phyloP scores from a whole-genome alignment of 2,329 filamentous ascomycete genomes.

The Cercospora sojina region DNA sequence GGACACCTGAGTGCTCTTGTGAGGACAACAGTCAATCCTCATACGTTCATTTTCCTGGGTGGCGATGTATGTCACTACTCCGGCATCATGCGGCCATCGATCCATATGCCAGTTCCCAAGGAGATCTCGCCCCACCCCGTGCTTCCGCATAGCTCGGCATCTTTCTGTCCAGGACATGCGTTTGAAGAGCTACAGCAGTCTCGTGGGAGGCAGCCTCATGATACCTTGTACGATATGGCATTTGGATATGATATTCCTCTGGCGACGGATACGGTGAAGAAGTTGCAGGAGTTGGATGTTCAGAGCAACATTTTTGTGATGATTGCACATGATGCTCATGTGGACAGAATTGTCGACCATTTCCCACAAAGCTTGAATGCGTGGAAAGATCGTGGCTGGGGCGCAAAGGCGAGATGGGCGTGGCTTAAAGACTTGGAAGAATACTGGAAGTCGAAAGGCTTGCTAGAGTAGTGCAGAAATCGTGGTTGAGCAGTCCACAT shows the following conservation, averaged over 20 bases:
- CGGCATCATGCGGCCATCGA: not conserved
- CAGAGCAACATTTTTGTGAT: not conserved
- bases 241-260: constrained; percentile 14
- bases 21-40: not conserved
- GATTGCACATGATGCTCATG: not conserved
- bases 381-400: not conserved
- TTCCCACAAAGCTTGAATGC: not conserved
- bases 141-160: not conserved
- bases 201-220: not conserved
- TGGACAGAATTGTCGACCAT: not conserved
- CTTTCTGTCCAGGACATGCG: not conserved
- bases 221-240: constrained; percentile 2
- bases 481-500: not conserved
- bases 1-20: not conserved
- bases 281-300: constrained; percentile 12
- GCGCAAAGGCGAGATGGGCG: constrained; percentile 2
- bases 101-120: not conserved
- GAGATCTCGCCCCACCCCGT: not conserved
- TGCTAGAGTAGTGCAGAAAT: not conserved
- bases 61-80: not conserved
- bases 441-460: constrained; percentile 4
- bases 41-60: not conserved
- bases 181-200: not conserved
- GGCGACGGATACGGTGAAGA: constrained; percentile 8
- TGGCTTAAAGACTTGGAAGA: constrained; percentile 6